A percentile compares a stretch with the other conserved stretches of the same genome.
Evolutionary conservation across 2,329 filamentous ascomycete genomes (phyloP).

Genomic region (Periconia macrospinosa): DNA sequence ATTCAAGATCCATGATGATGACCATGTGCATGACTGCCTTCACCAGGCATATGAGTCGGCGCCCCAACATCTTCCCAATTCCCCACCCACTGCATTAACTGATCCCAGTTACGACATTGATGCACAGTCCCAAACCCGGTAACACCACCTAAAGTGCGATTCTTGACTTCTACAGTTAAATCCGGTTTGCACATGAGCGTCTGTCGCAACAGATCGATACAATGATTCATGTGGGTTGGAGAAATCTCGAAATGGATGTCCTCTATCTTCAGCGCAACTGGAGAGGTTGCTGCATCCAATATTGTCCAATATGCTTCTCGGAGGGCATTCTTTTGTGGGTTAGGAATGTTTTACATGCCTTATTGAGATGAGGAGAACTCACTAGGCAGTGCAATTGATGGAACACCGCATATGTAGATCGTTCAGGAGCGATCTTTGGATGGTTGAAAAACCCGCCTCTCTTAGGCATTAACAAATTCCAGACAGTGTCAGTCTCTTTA

Average conservation of each 20-base stretch:
- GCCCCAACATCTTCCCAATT: conserved; percentile 3
- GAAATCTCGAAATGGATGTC: background rate
- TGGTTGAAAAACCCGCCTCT: conserved; percentile 14
- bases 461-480: conserved; percentile 12
- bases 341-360: background rate
- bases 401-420: conserved; percentile 17
- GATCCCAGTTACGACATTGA: conserved; percentile 10
- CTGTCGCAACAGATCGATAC: conserved; percentile 13
- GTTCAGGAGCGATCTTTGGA: conserved; percentile 12
- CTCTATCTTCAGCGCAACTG: background rate
- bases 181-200: conserved; percentile 13
- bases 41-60: background rate
- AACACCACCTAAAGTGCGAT: conserved; percentile 4
- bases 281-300: background rate
- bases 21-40: background rate
- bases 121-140: conserved; percentile 10
- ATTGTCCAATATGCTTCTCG: conserved; percentile 3
- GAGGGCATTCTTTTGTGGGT: conserved; percentile 1
- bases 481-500: background rate
- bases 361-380: background rate
- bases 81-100: conserved; percentile 6
- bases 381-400: conserved; percentile 20
- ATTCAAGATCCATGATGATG: background rate
- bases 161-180: conserved; percentile 7
- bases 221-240: conserved; percentile 9